Evolutionary conservation across 495 filamentous ascomycete species (phyloP), one percentile per base, ranked within the genome.

Genomic region (Hypoxylon subgilvum): DNA sequence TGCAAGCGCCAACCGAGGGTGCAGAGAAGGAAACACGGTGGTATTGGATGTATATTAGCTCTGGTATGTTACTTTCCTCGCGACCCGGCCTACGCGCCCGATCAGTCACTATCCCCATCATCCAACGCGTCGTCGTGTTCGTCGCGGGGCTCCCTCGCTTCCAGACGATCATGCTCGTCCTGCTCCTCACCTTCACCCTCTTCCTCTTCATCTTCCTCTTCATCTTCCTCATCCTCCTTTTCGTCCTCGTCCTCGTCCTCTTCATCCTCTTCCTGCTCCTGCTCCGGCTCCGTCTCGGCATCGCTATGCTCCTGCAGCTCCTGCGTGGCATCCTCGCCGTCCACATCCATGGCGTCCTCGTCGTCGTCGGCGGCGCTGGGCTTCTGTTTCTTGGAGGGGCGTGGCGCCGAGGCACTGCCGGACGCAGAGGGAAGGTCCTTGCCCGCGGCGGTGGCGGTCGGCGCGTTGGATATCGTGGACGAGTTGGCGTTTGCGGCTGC

Each of bases 41-140:
- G n/a, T n/a, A n/a, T n/a, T n/a, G n/a, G n/a, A n/a, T n/a, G n/a
- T n/a, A n/a, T n/a, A n/a, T n/a, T n/a, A n/a, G n/a, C n/a, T n/a
- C n/a, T n/a, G n/a, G n/a, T n/a, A n/a, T n/a, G n/a, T n/a, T n/a
- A n/a, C n/a, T n/a, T n/a, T n/a, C n/a, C n/a, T n/a, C n/a, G n/a
- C n/a, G n/a, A n/a, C n/a, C n/a, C n/a, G n/a, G n/a, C n/a, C n/a
- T n/a, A n/a, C n/a, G n/a, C n/a, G n/a, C n/a, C n/a, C n/a, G n/a
- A n/a, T 69, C 71, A 83, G 27, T 83, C 80, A 47, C 81, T 83
- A 42, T 77, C 76, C 27, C 84, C 82, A 49, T 83, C 74, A 67
- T 89, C 86, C 27, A 87, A 77, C 12, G 84, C 84, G 64, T 88
- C 85, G 59, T 88, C 81, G 52, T 86, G 81, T 13, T 87, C 82